phyloP scores from a whole-genome alignment of 148 eudicot genomes.

The Vaccinium darrowii region DNA sequence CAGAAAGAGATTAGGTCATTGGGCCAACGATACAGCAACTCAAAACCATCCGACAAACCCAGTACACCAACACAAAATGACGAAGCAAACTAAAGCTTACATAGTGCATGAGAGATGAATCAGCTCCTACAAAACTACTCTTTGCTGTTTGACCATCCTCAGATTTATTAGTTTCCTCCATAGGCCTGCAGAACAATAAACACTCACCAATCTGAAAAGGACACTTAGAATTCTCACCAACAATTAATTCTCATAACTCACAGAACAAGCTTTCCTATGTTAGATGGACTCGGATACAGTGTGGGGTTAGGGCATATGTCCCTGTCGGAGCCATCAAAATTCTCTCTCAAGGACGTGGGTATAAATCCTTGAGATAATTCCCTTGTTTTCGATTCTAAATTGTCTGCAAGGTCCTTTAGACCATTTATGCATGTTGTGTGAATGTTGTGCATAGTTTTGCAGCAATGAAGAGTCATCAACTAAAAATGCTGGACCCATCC shows the following conservation, averaged over 20 bases:
- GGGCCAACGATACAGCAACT: constrained; percentile 5
- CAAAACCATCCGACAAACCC: not conserved
- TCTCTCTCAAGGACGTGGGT: not conserved
- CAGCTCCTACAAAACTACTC: constrained; percentile 51
- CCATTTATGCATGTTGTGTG: not conserved
- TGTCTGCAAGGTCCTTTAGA: not conserved
- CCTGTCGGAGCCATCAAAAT: not conserved
- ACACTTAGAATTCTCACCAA: constrained; percentile 11
- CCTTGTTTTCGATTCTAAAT: not conserved
- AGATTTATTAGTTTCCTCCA: constrained; percentile 36
- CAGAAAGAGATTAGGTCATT: not conserved
- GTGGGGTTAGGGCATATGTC: not conserved
- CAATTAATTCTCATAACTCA: not conserved
- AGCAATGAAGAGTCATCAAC: not conserved
- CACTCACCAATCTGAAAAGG: constrained; percentile 21
- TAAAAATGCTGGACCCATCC: not conserved
- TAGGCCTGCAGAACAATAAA: constrained; percentile 59
- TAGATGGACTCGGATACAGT: not conserved
- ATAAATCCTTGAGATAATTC: not conserved
- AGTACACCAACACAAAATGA: not conserved
- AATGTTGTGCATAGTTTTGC: not conserved
- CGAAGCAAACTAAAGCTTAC: constrained; percentile 31
- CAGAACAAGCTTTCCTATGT: not conserved
- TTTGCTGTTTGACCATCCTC: constrained; percentile 51
- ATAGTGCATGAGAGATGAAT: constrained; percentile 50